Evolutionary conservation across 441 rosid species (phyloP), one percentile per base, ranked within the genome.

Genomic region (Euphorbia schlechtendalii): DNA sequence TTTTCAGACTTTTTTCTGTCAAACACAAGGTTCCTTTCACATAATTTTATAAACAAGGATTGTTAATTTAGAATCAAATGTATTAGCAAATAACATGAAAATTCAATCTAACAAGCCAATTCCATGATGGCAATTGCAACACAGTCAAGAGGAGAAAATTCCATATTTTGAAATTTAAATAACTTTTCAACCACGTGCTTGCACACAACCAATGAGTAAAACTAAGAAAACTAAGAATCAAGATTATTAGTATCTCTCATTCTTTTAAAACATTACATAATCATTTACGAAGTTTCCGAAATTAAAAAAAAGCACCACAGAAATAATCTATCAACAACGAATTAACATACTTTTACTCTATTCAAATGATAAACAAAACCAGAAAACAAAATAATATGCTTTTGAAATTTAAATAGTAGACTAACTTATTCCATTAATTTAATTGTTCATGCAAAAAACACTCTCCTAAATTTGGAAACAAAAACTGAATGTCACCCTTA

Each of bases 161-260:
- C 32, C 25, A 20, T 51, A 30, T 6, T 25, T 49, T 4, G 18
- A 12, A 9, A 22, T 18, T 21, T 11, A 7, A 8, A 38, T 15
- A 32, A 65, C 0, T 59, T 59, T 36, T 38, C 63, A 38, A 18
- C 4, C 61, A 57, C 43, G 43, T 57, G 61, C 41, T n/a, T n/a
- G n/a, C n/a, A 57, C 32, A 3, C 22, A 9, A 56, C 28, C 20
- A 2, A 17, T 15, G 34, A 36, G 24, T 34, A 41, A 15, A 60
- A 54, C n/a, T 40, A 12, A 32, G 34, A 32, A 32, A n/a, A n/a
- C 41, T 30, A 14, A 34, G 62, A 21, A 10, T 34, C 5, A 4
- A 17, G 7, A 9, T 22, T 34, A 15, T n/a, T n/a, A n/a, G n/a
- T n/a, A 8, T 14, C 38, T 38, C 64, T 36, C 22, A 20, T 24